phyloP scores from a whole-genome alignment of 495 filamentous ascomycete genomes.

The Aspergillus heteromorphus region DNA sequence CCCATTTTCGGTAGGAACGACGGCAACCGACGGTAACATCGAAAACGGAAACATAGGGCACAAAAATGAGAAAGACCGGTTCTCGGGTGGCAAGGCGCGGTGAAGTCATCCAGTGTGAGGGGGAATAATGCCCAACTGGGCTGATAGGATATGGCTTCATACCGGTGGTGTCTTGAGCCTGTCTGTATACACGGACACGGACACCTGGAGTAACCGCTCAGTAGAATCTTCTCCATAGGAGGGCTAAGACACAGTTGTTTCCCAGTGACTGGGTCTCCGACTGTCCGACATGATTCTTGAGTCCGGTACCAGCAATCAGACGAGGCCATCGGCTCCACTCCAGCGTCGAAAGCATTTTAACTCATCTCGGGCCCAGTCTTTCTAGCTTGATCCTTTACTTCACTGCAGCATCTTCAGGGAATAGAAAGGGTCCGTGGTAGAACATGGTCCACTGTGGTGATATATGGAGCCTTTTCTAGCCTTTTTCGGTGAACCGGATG shows the following conservation, averaged over 20 bases:
- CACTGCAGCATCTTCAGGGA: background rate
- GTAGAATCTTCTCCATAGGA: too few relatives aligned
- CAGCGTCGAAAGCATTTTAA: background rate
- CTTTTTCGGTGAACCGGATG: background rate
- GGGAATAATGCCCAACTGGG: background rate
- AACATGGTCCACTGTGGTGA: background rate
- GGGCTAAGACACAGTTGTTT: too few relatives aligned
- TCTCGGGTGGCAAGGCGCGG: background rate
- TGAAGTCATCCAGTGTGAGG: background rate
- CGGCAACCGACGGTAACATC: background rate
- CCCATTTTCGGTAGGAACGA: background rate
- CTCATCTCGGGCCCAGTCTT: background rate
- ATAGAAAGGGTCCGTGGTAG: background rate
- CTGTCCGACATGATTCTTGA: too few relatives aligned
- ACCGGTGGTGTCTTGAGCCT: too few relatives aligned
- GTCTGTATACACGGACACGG: too few relatives aligned
- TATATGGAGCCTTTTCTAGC: background rate
- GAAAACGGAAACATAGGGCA: background rate
- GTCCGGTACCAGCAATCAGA: background rate
- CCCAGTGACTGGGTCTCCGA: too few relatives aligned
- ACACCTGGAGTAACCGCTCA: too few relatives aligned
- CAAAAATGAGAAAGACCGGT: background rate
- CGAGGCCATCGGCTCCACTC: background rate
- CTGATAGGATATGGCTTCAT: too few relatives aligned
- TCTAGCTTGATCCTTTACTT: background rate